A percentile compares a stretch with the other conserved stretches of the same genome.
Evolutionary conservation across 2,329 filamentous ascomycete species (phyloP).

Genomic region (Monosporascus sp.): DNA sequence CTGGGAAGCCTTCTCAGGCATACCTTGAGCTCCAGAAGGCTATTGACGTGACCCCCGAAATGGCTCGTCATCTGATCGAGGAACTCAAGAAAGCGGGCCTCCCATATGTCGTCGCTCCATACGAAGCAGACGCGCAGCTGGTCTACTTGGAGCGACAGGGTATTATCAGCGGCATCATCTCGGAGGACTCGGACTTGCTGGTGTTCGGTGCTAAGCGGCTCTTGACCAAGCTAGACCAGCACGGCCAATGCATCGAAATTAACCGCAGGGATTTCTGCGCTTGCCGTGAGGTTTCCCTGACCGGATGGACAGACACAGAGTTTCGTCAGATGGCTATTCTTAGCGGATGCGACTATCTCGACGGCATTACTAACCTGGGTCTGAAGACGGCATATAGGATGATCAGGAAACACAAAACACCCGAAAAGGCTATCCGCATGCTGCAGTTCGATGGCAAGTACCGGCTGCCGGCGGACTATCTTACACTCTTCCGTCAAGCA

Average conservation of each 20-base stretch:
- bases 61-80: conserved; percentile 89
- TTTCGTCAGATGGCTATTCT: conserved; percentile 95
- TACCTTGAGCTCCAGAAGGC: conserved; percentile 88
- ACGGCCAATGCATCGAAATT: conserved; percentile 89
- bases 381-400: conserved; percentile 90
- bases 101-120: conserved; percentile 89
- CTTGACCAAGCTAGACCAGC: conserved; percentile 89
- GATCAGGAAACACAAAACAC: conserved; percentile 82
- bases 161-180: conserved; percentile 80
- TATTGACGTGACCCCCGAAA: conserved; percentile 90
- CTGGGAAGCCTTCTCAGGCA: conserved; percentile 76
- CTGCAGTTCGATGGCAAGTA: conserved; percentile 86
- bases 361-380: conserved; percentile 77
- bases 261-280: conserved; percentile 83
- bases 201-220: conserved; percentile 91
- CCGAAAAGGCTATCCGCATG: conserved; percentile 76
- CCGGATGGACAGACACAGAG: conserved; percentile 86
- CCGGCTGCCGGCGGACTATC: conserved; percentile 73
- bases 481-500: conserved; percentile 76
- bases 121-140: conserved; percentile 95
- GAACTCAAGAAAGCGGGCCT: conserved; percentile 77
- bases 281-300: conserved; percentile 80
- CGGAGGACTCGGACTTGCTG: conserved; percentile 92
- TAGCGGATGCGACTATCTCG: conserved; percentile 94
- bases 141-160: conserved; percentile 88